A percentile compares a stretch with the other conserved stretches of the same genome.
Evolutionary conservation across 768 basidiomycete genomes (phyloP).

Genomic region (Pilatotrama ljubarskyi): DNA sequence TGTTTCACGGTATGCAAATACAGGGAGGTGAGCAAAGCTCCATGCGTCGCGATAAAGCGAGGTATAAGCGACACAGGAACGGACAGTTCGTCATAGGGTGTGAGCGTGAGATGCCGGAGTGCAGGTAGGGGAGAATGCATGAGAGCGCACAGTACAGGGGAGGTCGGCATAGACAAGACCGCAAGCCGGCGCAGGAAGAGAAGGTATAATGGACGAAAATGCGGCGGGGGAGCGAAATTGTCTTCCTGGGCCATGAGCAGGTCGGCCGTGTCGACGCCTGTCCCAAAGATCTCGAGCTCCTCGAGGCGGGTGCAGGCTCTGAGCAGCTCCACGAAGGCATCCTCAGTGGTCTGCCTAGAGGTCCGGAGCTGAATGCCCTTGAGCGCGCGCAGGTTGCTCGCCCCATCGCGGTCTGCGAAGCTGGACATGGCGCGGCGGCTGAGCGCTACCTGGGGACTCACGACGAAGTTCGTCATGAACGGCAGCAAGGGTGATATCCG

Average conservation of each 20-base stretch:
- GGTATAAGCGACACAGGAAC: conserved; percentile 59
- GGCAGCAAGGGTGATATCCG: conserved; percentile 67
- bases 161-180: conserved; percentile 66
- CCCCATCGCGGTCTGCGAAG: conserved; percentile 53
- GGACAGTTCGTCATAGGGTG: conserved; percentile 71
- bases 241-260: conserved; percentile 34
- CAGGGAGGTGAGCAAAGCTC: conserved; percentile 56
- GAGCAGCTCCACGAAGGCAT: conserved; percentile 60
- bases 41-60: conserved; percentile 60
- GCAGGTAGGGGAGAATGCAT: conserved; percentile 60
- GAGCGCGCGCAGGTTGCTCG: conserved; percentile 48
- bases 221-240: conserved; percentile 14
- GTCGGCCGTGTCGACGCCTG: conserved; percentile 57
- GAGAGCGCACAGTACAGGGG: conserved; percentile 61
- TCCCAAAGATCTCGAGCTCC: conserved; percentile 62
- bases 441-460: conserved; percentile 58
- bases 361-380: conserved; percentile 51
- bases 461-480: conserved; percentile 52
- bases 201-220: conserved; percentile 51
- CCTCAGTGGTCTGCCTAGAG: conserved; percentile 37
- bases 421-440: conserved; percentile 60
- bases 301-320: conserved; percentile 57
- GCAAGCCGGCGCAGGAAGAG: conserved; percentile 58
- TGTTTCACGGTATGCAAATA: conserved; percentile 68
- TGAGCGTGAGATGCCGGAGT: conserved; percentile 63